Conservation (phyloP, 208 protist genomes). For the Acanthamoeba sp. region DNA sequence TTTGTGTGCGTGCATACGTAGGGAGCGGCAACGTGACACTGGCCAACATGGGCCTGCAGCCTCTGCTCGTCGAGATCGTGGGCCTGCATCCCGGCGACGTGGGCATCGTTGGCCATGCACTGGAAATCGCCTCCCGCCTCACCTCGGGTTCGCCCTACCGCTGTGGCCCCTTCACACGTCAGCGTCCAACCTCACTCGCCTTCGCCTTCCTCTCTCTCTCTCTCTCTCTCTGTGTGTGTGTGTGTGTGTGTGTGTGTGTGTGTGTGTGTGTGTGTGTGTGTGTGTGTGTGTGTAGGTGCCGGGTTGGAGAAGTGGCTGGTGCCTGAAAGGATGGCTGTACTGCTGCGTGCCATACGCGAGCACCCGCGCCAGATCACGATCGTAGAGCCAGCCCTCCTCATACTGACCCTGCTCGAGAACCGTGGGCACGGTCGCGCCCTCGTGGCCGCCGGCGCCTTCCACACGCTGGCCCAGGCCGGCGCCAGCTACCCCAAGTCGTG, state of each 20-base stretch:
- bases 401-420: slow-evolving; percentile 12
- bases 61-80: background rate
- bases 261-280: too few species aligned
- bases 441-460: background rate
- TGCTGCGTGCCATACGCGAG: background rate
- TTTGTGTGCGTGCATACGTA: background rate
- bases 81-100: background rate
- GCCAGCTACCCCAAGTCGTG: background rate
- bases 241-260: too few species aligned
- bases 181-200: background rate
- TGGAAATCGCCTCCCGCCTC: background rate
- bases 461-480: background rate
- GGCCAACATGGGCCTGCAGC: background rate
- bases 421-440: background rate
- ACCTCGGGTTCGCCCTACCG: background rate
- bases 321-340: background rate
- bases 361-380: background rate
- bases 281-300: background rate
- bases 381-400: background rate
- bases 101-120: background rate
- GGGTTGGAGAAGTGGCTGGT: background rate
- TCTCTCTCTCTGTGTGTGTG: too few species aligned
- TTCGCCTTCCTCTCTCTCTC: too few species aligned
- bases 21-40: background rate
- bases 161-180: background rate